Percentiles rank a stretch among this genome's conserved stretches.
phyloP scores from a whole-genome alignment of 805 yeast species.

The Millerozyma miso region DNA sequence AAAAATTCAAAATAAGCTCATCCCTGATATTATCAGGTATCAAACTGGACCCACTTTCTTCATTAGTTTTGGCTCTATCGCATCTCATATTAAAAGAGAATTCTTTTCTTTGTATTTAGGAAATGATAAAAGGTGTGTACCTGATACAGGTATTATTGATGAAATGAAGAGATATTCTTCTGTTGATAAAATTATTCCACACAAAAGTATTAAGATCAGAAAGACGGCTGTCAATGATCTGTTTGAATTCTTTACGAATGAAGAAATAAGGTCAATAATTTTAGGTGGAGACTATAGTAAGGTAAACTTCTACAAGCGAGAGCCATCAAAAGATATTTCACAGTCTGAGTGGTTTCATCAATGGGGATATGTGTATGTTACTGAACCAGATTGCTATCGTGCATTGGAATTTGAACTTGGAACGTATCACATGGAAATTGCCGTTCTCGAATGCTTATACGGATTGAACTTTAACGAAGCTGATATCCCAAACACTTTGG shows the following conservation, averaged over 20 bases:
- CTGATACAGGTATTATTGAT: background rate
- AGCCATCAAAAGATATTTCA: constrained; percentile 1
- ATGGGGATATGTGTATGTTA: constrained; percentile 13
- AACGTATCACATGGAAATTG: constrained; percentile 10
- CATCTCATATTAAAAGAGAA: constrained; percentile 12
- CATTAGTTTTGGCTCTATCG: constrained; percentile 14
- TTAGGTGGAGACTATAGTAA: constrained; percentile 5
- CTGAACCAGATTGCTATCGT: constrained; percentile 9
- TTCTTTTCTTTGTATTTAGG: constrained; percentile 8
- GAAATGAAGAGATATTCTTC: background rate
- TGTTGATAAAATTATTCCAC: background rate
- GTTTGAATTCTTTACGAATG: constrained; percentile 8
- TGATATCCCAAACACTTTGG: constrained; percentile 2
- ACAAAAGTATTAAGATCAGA: constrained; percentile 2
- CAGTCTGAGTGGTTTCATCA: constrained; percentile 11
- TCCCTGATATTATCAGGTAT: constrained; percentile 12
- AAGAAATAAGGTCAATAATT: constrained; percentile 9
- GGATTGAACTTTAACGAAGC: constrained; percentile 5
- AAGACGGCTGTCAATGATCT: constrained; percentile 1
- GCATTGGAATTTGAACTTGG: constrained; percentile 10
- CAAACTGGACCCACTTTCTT: constrained; percentile 12
- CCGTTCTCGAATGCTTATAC: constrained; percentile 8
- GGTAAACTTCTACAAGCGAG: constrained; percentile 3
- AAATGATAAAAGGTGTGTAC: constrained; percentile 4
- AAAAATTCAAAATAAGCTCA: constrained; percentile 1